Base-by-base conservation (phyloP, 1,284 basidiomycete species). In the Rhodotorula sp. region DNA sequence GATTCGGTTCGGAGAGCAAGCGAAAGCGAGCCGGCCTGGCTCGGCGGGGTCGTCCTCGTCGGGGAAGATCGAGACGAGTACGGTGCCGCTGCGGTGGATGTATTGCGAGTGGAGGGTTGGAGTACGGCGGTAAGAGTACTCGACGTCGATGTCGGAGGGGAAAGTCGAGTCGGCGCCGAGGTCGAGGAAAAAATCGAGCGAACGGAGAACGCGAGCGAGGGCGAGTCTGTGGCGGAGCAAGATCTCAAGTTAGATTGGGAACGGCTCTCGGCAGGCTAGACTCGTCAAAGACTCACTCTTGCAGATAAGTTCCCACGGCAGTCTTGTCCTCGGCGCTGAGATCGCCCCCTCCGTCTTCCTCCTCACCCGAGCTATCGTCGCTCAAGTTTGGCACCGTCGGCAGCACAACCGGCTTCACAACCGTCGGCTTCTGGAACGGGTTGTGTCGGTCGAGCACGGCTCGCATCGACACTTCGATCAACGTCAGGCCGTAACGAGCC, bases 401-500 rank as follows among this genome's bases (percentile, higher is more conserved):
- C 17, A 62, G 56, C 0, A 76, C 37, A 0, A 64, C 64, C 8
- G 75, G 67, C 2, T 42, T 85, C 3, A 93, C 83, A 10, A 88
- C 85, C 62, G 85, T 85, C 46, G 91, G 91, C 1, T 90, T 91
- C 73, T 95, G 91, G 82, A 93, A 95, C 0, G 91, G 88, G 78
- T 91, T 95, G 75, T 88, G 88, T 42, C 87, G 85, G 44, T 66
- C 67, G 42, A 72, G 68, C 12, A 72, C 68, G 14, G 65, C 55
- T 12, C 72, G 45, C 42, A 68, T 68, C 70, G 92, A 93, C 0
- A 91, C 91, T 79, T 98, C 95, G 60, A 98, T 91, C 15, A 98
- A 86, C 76, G 89, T 91, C 66, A 99, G 84, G 1, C 95, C 95
- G 75, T 95, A 95, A 59, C 89, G 86, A 76, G 97, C 94, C 48